Evolutionary conservation across 192 early-diverging fungal species (phyloP), one percentile per base, ranked within the genome.

Genomic region (Backusella psychrophila): DNA sequence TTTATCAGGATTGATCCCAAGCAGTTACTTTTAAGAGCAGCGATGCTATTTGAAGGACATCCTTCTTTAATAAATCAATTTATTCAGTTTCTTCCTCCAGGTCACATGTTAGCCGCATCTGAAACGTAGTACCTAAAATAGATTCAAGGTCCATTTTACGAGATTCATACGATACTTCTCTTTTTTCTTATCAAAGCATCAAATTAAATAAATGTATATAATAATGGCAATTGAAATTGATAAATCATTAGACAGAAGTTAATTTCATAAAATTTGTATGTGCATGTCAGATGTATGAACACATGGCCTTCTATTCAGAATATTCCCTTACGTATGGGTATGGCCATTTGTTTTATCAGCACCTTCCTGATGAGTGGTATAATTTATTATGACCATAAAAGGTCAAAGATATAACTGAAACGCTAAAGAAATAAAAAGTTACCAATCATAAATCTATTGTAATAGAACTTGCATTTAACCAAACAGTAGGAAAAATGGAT

Each of bases 391-490:
- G 26, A 14, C 7, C 7, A 63, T 63, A 63, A 29, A 63, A 29
- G 56, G 56, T 63, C 56, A 63, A 63, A 63, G 56, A 63, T 63
- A 11, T 63, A 63, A 26, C 23, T 63, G 53, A 56, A 56, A 56
- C 53, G 21, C 53, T 56, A 56, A 21, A 56, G 21, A 21, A 21
- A 56, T 56, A 56, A 9, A 9, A 21, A 11, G 8, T 26, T 29
- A 63, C 23, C 56, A 63, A 63, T 63, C 12, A 29, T 29, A 29
- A 29, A 29, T 3, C 4, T 12, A 63, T 9, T 26, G 12, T 8
- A 4, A 29, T 23, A 63, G 26, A 14, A 29, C 23, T 63, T 63
- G 56, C 23, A 63, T 63, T 29, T 63, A 63, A 29, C 56, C 26
- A 63, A 29, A 63, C 11, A 63, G 2, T 63, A 11, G 11, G 56